phyloP scores from a whole-genome alignment of 257 asterid species.

The Solanum sitiens region DNA sequence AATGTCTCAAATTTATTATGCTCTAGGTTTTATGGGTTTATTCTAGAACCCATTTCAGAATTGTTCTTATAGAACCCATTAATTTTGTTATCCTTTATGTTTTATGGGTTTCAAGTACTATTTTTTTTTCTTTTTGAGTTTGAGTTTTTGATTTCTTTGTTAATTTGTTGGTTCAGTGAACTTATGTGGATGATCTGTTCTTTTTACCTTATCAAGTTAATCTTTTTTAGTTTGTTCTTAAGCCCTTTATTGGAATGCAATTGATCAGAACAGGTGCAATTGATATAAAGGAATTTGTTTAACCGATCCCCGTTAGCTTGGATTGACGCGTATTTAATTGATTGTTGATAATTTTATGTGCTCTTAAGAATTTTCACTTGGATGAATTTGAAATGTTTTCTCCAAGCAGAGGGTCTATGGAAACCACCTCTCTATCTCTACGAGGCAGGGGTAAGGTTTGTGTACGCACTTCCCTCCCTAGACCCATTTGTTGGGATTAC shows the following conservation, averaged over 20 bases:
- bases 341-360: neutral
- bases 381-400: neutral
- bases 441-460: neutral
- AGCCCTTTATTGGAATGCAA: neutral
- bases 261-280: neutral
- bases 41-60: neutral
- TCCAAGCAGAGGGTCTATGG: neutral
- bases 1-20: neutral
- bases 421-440: neutral
- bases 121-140: neutral
- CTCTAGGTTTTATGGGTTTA: neutral
- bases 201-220: neutral
- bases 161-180: neutral
- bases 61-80: neutral
- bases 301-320: neutral
- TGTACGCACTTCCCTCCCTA: neutral
- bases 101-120: neutral
- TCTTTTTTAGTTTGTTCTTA: neutral
- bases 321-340: neutral
- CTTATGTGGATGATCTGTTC: neutral
- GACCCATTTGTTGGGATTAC: neutral
- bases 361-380: neutral
- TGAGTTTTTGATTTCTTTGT: neutral
- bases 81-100: neutral
- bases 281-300: neutral